Conservation (phyloP, 2,329 filamentous ascomycete genomes). For the Hirsutella rhossiliensis region DNA sequence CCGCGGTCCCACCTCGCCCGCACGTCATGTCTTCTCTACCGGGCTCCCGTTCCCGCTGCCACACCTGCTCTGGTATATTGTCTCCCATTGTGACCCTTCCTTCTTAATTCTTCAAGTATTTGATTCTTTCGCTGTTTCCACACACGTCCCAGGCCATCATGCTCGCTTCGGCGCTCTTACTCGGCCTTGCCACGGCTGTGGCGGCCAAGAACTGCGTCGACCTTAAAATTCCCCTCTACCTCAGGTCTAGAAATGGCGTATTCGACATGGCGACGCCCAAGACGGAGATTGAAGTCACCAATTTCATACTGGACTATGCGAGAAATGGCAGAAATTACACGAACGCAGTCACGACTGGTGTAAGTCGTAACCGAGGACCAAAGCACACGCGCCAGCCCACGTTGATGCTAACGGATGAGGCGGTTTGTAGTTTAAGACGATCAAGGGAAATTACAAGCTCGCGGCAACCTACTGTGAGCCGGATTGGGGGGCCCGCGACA, state of each 20-base stretch:
- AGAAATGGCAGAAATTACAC: constrained; percentile 39
- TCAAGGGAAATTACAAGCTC: constrained; percentile 43
- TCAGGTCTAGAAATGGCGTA: constrained; percentile 39
- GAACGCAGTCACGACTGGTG: constrained; percentile 28
- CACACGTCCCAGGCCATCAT: constrained; percentile 3
- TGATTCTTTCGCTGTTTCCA: too few relatives aligned
- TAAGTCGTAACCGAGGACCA: constrained; percentile 10
- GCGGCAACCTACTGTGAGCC: constrained; percentile 51
- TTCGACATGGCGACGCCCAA: constrained; percentile 36
- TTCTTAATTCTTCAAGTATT: too few relatives aligned
- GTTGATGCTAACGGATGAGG: neutral
- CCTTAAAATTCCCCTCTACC: constrained; percentile 41
- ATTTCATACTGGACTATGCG: constrained; percentile 39
- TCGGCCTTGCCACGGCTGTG: constrained; percentile 13
- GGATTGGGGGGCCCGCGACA: constrained; percentile 24
- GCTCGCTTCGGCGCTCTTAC: constrained; percentile 5
- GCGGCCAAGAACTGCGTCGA: constrained; percentile 30
- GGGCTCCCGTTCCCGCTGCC: too few relatives aligned
- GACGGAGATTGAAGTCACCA: constrained; percentile 43
- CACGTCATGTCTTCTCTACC: too few relatives aligned
- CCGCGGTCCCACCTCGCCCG: too few relatives aligned
- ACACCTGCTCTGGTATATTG: too few relatives aligned
- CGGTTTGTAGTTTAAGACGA: constrained; percentile 28
- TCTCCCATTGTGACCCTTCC: too few relatives aligned
- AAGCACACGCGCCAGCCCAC: neutral